phyloP scores from a whole-genome alignment of 176 grass and related monocot species.

The Stipa capillata region DNA sequence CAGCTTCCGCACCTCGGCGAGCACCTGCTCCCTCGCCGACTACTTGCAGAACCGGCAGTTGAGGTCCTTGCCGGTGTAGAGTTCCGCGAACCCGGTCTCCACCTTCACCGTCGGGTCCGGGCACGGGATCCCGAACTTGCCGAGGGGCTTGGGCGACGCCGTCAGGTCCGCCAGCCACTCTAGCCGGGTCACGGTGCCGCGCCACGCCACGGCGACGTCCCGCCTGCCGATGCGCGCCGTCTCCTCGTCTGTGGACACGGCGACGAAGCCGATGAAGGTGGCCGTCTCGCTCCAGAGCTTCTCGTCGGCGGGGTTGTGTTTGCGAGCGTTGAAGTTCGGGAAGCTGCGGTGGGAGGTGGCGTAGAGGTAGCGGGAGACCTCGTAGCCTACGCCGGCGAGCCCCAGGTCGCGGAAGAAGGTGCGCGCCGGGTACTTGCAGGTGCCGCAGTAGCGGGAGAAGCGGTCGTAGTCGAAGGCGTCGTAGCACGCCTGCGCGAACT shows the following conservation, averaged over 20 bases:
- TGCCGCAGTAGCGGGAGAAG: conserved; percentile 56
- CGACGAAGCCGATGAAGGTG: conserved; percentile 78
- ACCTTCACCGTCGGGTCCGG: conserved; percentile 43
- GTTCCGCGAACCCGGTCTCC: conserved; percentile 40
- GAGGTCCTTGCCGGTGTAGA: conserved; percentile 52
- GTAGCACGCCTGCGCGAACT: conserved; percentile 67
- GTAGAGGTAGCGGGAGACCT: conserved; percentile 47
- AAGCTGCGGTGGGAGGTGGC: conserved; percentile 24
- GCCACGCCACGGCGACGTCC: conserved; percentile 60
- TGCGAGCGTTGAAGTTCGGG: background rate
- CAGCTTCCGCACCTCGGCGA: conserved; percentile 58
- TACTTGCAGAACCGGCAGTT: conserved; percentile 49
- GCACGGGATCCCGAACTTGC: conserved; percentile 25
- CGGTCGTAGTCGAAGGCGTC: conserved; percentile 59
- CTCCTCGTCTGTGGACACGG: conserved; percentile 21
- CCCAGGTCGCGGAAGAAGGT: conserved; percentile 32
- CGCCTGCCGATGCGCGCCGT: conserved; percentile 43
- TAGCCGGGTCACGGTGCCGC: conserved; percentile 52
- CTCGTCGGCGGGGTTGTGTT: background rate
- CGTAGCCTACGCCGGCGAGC: conserved; percentile 33
- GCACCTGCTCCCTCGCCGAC: conserved; percentile 59
- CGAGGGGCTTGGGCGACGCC: background rate
- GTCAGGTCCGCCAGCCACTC: conserved; percentile 68
- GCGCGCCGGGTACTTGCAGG: conserved; percentile 24
- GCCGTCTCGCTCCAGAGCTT: conserved; percentile 48